These are phyloP conservation scores for Exsudoporus frostii DNA, from an alignment of 768 basidiomycete species.

Conservation along the genomic window DNA sequence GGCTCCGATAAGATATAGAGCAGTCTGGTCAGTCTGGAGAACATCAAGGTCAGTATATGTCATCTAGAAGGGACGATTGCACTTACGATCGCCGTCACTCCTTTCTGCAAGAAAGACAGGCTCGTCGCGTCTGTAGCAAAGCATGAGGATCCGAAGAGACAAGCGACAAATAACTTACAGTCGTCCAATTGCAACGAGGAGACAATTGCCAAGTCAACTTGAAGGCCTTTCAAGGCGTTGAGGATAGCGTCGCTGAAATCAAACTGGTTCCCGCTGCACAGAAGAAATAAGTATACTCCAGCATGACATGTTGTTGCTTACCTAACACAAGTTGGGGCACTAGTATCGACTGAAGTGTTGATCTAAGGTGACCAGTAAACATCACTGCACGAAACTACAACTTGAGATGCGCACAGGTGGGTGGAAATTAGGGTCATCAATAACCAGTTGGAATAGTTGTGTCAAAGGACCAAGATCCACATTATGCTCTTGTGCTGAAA, in stretches of 20 bases:
- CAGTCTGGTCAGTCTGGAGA: conserved; percentile 55
- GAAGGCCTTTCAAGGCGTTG: conserved; percentile 54
- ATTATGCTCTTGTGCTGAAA: conserved; percentile 48
- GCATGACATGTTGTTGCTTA: conserved; percentile 17
- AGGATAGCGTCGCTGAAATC: conserved; percentile 59
- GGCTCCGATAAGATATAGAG: conserved; percentile 66
- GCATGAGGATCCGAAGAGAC: not conserved
- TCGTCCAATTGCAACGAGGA: conserved; percentile 60
- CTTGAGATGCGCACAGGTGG: conserved; percentile 40
- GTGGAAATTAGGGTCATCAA: conserved; percentile 48
- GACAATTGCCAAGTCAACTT: conserved; percentile 56
- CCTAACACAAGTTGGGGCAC: conserved; percentile 58
- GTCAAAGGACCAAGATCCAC: conserved; percentile 61
- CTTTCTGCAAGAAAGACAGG: conserved; percentile 54
- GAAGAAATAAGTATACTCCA: conserved; percentile 3
- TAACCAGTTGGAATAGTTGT: conserved; percentile 51
- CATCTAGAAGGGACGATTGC: not conserved
- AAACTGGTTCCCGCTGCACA: conserved; percentile 59
- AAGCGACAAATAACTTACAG: conserved; percentile 39
- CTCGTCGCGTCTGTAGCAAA: conserved; percentile 46
- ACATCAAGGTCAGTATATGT: conserved; percentile 1
- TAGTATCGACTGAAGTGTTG: conserved; percentile 50
- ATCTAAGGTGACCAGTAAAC: conserved; percentile 36
- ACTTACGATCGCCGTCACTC: conserved; percentile 53
- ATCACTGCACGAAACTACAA: not conserved